Evolutionary conservation across 257 asterid genomes (phyloP).

Genomic region (Coffea eugenioides): DNA sequence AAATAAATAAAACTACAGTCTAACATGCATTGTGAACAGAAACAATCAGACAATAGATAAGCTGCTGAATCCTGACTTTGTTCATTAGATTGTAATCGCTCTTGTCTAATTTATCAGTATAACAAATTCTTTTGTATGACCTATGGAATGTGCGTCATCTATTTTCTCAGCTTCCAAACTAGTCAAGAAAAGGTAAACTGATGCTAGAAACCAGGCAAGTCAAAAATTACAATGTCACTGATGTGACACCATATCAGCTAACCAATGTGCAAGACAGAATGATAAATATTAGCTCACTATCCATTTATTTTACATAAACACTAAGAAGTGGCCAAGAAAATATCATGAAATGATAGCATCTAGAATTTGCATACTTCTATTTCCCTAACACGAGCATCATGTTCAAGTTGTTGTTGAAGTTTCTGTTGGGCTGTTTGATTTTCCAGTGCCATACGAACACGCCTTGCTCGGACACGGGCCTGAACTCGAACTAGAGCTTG

Average conservation of each 20-base stretch:
- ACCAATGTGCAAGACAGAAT: neutral
- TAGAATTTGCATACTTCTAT: slow-evolving; percentile 63
- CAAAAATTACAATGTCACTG: neutral
- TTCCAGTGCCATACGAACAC: slow-evolving; percentile 88
- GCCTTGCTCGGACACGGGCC: slow-evolving; percentile 99
- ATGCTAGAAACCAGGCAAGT: neutral
- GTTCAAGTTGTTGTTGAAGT: slow-evolving; percentile 71
- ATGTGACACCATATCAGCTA: neutral
- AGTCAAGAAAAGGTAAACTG: neutral
- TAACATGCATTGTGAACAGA: neutral
- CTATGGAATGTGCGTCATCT: neutral
- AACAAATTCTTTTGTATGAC: neutral
- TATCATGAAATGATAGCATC: neutral
- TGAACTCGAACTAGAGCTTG: slow-evolving; percentile 97
- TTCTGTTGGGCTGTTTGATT: slow-evolving; percentile 70
- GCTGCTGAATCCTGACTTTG: neutral
- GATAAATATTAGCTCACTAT: neutral
- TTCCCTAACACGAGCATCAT: slow-evolving; percentile 79
- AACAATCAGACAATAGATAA: neutral
- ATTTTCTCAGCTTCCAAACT: neutral
- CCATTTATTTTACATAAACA: neutral
- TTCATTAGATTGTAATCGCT: neutral
- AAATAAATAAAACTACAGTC: neutral
- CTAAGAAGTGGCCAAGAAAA: neutral
- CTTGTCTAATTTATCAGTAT: neutral